Percentiles rank a stretch among this genome's conserved stretches.
These are phyloP conservation scores for Coemansia sp. DNA, from an alignment of 192 early-diverging fungal species.

Conservation along the genomic window DNA sequence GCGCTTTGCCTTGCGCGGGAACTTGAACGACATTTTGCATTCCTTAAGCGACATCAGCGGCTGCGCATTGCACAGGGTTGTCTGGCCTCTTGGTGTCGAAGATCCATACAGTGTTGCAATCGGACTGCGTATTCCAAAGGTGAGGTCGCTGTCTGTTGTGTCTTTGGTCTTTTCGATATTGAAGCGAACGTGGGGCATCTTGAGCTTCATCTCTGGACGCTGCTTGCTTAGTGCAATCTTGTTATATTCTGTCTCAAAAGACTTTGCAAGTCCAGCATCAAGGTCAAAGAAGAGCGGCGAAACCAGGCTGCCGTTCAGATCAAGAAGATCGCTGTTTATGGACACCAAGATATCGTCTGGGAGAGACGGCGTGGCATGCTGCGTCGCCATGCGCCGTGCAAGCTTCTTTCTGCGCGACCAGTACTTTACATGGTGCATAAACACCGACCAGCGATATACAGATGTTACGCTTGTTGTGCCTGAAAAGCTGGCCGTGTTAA, in stretches of 20 bases:
- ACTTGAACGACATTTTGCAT: constrained; percentile 23
- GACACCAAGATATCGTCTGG: constrained; percentile 42
- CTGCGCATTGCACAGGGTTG: constrained; percentile 15
- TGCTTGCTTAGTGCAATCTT: constrained; percentile 1
- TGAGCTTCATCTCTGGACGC: constrained; percentile 40
- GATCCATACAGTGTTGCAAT: constrained; percentile 46
- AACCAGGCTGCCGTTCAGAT: constrained; percentile 44
- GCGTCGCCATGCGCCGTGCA: constrained; percentile 45
- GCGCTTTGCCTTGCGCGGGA: constrained; percentile 41
- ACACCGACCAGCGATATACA: constrained; percentile 52
- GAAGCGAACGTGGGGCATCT: constrained; percentile 37
- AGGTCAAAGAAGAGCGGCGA: constrained; percentile 42
- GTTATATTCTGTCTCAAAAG: constrained; percentile 7
- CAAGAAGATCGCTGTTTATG: constrained; percentile 42
- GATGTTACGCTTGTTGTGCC: constrained; percentile 38
- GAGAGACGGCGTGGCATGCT: constrained; percentile 12
- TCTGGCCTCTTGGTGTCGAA: constrained; percentile 38
- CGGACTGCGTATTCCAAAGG: constrained; percentile 28
- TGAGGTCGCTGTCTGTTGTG: constrained; percentile 28
- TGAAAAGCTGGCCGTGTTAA: constrained; percentile 25
- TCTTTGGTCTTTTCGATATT: constrained; percentile 24
- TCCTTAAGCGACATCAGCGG: constrained; percentile 45
- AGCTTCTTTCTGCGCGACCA: constrained; percentile 49
- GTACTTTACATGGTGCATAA: constrained; percentile 54
- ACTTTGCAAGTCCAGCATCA: constrained; percentile 19